Conservation (phyloP, 768 basidiomycete genomes). For the Suillus subalutaceus region DNA sequence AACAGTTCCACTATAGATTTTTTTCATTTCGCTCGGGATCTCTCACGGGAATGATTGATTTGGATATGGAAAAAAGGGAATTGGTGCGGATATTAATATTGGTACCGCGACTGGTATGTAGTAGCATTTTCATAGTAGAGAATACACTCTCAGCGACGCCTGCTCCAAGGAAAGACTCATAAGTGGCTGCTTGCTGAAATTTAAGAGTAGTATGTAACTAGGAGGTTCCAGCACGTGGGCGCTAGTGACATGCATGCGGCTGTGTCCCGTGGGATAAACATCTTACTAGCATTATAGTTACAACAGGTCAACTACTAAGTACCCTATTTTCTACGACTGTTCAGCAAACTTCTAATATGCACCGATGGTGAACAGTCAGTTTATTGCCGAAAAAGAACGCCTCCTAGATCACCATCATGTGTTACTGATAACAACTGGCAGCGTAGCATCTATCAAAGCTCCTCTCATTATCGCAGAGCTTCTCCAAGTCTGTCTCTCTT, state of each 20-base stretch:
- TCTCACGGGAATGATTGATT: constrained; percentile 38
- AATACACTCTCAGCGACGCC: not conserved
- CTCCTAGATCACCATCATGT: constrained; percentile 50
- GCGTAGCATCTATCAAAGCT: constrained; percentile 92
- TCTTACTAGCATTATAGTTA: too few species aligned
- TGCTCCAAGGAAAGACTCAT: not conserved
- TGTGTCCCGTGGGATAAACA: too few species aligned
- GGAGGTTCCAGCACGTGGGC: too few species aligned
- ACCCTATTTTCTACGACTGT: not conserved
- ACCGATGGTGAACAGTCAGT: constrained; percentile 15
- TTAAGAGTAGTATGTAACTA: not conserved
- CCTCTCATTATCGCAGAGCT: constrained; percentile 86
- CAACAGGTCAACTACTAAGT: not conserved
- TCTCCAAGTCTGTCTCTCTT: constrained; percentile 44
- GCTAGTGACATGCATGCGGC: too few species aligned
- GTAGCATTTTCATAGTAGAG: not conserved
- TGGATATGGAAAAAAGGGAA: constrained; percentile 21
- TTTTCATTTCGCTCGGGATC: constrained; percentile 89
- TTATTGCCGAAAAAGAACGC: constrained; percentile 31
- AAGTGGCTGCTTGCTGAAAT: not conserved
- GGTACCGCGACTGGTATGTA: not conserved
- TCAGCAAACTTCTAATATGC: not conserved
- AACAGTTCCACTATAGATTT: constrained; percentile 91
- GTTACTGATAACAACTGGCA: constrained; percentile 88
- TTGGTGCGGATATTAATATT: constrained; percentile 9